Base-by-base conservation (phyloP, 768 basidiomycete species). In the Mycena capillaripes region DNA sequence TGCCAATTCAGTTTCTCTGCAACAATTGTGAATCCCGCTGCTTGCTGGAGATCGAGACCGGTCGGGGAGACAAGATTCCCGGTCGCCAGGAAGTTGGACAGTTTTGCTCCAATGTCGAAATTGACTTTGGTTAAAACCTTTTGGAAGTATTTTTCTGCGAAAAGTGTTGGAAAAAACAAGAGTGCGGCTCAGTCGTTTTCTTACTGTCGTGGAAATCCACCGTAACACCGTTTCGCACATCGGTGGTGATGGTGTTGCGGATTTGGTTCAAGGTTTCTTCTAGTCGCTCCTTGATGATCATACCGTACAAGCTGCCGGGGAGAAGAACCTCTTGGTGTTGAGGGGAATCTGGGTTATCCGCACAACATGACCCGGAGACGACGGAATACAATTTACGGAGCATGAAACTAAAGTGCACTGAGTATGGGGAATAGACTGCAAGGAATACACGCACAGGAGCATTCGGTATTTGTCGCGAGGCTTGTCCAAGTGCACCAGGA, bases 1-100 rank as follows among this genome's bases (percentile, higher is more conserved):
- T 95, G 93, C 91, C 98, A 99, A 82, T 99, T 99, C 71, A 99
- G 88, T 83, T 99, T 99, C 85, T 99, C 98, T 7, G 97, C 98
- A 38, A 99, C 94, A 76, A 99, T 98, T 1, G 98, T 99, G 83
- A 97, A 99, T n/a, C 98, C 98, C 21, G 97, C 93, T 0, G 97
- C 93, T 82, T 99, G 98, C 81, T 99, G 97, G 19, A 99, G 85
- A 83, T 99, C 98, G 65, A 99, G 91, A 71, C 98, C 98, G 1
- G 96, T 93, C 0, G 96, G 96, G 11, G 98, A 97, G 62, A 97
- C 89, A 29, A 99, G 86, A 79, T 99, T 99, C 30, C 98, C 98
- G 5, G 98, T 99, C 19, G 98, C 98, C 52, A 99, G 89, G 86
- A 99, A 99, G 81, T 97, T 97, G 23, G 94, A 87, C 79, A 99